Evolutionary conservation across 225 moss, liverwort and hornwort species (phyloP), one percentile per base, ranked within the genome.

Genomic region (Polytrichum commune): DNA sequence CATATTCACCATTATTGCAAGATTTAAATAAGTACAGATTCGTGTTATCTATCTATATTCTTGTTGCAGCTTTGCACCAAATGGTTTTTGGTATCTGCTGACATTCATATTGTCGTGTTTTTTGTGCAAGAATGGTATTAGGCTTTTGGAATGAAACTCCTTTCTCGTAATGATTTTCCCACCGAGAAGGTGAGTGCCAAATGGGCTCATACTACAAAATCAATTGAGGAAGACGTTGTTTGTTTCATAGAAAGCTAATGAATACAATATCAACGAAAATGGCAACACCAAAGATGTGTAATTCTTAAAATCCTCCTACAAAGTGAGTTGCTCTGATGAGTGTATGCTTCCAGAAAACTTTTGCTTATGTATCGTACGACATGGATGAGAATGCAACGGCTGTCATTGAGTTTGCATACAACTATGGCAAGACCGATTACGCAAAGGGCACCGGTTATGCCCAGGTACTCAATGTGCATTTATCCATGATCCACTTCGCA

Each of bases 371-470:
- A 30, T 75, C 76, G 32, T 83, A 73, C 23, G 70, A 79, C 38
- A 4, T 79, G 63, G 79, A 83, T 29, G 76, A 83, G 66, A 69
- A 66, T 10, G 79, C 18, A 63, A 70, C 76, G 18, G 76, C 70
- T 6, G 70, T 73, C 27, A 32, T 83, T 63, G 79, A 83, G 66
- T 79, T 83, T 53, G 79, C 79, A 19, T 73, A 83, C 70, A 73
- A 1, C 19, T 76, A 73, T 60, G 83, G 75, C 61, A 76, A 67
- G 76, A 79, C 54, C 1, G 62, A 67, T 18, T 79, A 83, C 27
- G 1, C 68, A 20, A 78, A 76, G 70, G 79, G 67, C 0, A 73
- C 32, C 58, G 70, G 33, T 54, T 83, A 73, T 67, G 83, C 79
- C 66, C 73, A 79, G 66, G 79, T 83, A 68, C 23, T 46, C 46